Base-by-base conservation (phyloP, 768 basidiomycete species). In the Leccinellum rugosiceps region DNA sequence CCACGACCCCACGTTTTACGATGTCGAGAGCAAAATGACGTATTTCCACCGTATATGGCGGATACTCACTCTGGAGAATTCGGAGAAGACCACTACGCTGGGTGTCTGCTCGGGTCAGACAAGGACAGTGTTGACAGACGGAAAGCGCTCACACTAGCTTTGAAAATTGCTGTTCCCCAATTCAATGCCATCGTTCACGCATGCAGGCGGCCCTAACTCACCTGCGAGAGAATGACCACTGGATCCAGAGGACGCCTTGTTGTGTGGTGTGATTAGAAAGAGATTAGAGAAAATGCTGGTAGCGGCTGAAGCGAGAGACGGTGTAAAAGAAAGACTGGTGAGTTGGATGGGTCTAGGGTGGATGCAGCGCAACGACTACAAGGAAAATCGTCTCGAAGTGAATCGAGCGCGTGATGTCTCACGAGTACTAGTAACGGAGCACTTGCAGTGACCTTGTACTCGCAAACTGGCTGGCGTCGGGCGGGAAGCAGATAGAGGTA, bases 351-450 rank as follows among this genome's bases (percentile, higher is more conserved):
- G 48, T 48, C 63, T 58, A 67, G 68, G 57, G 64, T 62, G 56
- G 64, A 63, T 54, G 61, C 69, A 62, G 56, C 60, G 57, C 68
- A 61, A 58, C 61, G 63, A 67, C 59, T 61, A 63, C 68, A 67
- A 58, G 73, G 70, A 74, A 75, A 72, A 65, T 66, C 73, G 76
- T 63, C 80, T 81, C 80, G 79, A 79, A 82, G 67, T 75, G 71
- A 83, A 83, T 78, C 79, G 80, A 80, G 78, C 72, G 71, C 64
- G 72, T 69, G 65, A 60, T 64, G 67, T 55, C 35, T 60, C 57
- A 60, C 66, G 61, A 63, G 64, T 49, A 60, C 66, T 59, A 63
- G 65, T 49, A 58, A 45, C 63, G 59, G 62, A 64, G 61, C 62
- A 57, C 67, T 58, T 53, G 63, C 58, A 58, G 61, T 55, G 64